Conservation (phyloP, 176 grass and related monocot genomes). For the Avena atlantica region DNA sequence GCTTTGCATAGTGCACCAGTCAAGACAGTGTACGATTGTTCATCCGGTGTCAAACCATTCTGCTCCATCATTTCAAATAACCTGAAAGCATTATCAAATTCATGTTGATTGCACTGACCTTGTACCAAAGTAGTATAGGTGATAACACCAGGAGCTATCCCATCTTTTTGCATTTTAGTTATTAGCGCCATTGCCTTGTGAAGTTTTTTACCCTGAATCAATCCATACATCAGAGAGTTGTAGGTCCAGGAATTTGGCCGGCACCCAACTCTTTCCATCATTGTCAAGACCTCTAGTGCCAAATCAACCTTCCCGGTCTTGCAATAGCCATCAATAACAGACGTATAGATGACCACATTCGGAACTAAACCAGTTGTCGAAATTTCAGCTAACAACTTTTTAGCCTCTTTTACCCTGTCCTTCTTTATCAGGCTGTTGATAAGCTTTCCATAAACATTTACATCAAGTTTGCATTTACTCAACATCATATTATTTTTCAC, state of each 20-base stretch:
- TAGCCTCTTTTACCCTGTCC: slow-evolving; percentile 58
- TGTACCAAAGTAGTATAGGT: slow-evolving; percentile 79
- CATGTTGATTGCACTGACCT: slow-evolving; percentile 67
- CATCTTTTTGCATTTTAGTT: slow-evolving; percentile 69
- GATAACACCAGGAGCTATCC: slow-evolving; percentile 54
- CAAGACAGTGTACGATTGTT: slow-evolving; percentile 57
- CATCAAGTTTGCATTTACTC: slow-evolving; percentile 59
- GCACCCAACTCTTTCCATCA: slow-evolving; percentile 67
- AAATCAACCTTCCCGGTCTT: slow-evolving; percentile 62
- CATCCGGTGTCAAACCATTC: slow-evolving; percentile 66
- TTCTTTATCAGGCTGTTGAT: slow-evolving; percentile 60
- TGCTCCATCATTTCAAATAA: slow-evolving; percentile 83
- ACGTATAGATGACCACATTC: slow-evolving; percentile 81
- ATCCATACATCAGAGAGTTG: slow-evolving; percentile 73
- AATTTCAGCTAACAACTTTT: slow-evolving; percentile 58
- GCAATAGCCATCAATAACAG: slow-evolving; percentile 87
- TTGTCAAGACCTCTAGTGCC: slow-evolving; percentile 61
- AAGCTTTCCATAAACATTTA: slow-evolving; percentile 55
- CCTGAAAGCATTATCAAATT: slow-evolving; percentile 71
- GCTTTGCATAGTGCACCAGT: slow-evolving; percentile 73
- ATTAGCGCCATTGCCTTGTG: slow-evolving; percentile 78
- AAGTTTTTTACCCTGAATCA: slow-evolving; percentile 64
- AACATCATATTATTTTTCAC: slow-evolving; percentile 59
- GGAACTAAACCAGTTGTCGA: slow-evolving; percentile 56
- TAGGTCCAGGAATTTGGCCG: slow-evolving; percentile 75